phyloP scores from a whole-genome alignment of 768 basidiomycete species.

The Auricularia sp. region DNA sequence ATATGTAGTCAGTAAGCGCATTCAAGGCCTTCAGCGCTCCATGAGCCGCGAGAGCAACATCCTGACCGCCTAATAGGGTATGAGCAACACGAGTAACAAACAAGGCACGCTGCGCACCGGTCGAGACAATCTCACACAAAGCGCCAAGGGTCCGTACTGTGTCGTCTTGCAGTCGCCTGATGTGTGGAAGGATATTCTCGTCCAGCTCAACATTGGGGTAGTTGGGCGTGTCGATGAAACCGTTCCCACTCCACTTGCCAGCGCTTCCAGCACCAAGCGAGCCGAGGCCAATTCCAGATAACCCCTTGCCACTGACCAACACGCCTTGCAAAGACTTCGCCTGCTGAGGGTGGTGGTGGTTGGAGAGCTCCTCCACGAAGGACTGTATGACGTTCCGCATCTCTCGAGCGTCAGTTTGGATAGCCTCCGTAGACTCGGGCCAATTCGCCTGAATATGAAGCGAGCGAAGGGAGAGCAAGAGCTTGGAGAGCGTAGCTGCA shows the following conservation, averaged over 20 bases:
- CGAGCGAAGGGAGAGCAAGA: constrained; percentile 80
- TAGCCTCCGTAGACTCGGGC: constrained; percentile 12
- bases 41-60: constrained; percentile 28
- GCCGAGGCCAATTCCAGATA: constrained; percentile 48
- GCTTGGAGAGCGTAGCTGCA: constrained; percentile 81
- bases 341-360: constrained; percentile 44
- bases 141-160: constrained; percentile 3
- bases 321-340: constrained; percentile 26
- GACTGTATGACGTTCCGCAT: constrained; percentile 17
- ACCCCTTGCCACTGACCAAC: constrained; percentile 20
- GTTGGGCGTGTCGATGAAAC: constrained; percentile 57
- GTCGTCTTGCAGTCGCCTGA: constrained; percentile 13
- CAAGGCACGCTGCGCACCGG: not conserved
- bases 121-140: not conserved
- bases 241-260: constrained; percentile 76
- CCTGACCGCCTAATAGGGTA: constrained; percentile 17
- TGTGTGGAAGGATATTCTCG: constrained; percentile 31
- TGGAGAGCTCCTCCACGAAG: constrained; percentile 19
- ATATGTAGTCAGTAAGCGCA: constrained; percentile 46
- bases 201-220: constrained; percentile 39
- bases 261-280: constrained; percentile 75
- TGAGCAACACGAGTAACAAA: constrained; percentile 3
- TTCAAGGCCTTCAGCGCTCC: constrained; percentile 48
- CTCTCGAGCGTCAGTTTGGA: constrained; percentile 20
- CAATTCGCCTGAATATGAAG: constrained; percentile 34